A percentile compares a stretch with the other conserved stretches of the same genome.
Evolutionary conservation across 2,329 filamentous ascomycete species (phyloP).

Genomic region (Xylaria sp.): DNA sequence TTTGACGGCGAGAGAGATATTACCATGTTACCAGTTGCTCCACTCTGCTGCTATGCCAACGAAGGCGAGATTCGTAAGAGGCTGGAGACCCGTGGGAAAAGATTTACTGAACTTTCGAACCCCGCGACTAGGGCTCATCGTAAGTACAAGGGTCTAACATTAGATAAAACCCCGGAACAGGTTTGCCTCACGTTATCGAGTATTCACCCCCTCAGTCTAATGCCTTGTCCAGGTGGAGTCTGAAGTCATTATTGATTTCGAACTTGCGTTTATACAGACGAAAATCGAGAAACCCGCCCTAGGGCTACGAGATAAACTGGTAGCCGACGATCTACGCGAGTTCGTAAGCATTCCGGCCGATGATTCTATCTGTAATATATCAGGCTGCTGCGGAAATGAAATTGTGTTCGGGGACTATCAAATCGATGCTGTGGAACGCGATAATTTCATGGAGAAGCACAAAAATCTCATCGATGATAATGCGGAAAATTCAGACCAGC

Average conservation of each 20-base stretch:
- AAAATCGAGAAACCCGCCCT: background rate
- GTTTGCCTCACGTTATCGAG: background rate
- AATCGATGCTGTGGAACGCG: background rate
- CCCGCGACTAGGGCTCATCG: background rate
- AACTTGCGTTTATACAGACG: background rate
- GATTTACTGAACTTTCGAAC: background rate
- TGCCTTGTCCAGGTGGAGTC: background rate
- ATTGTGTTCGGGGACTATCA: background rate
- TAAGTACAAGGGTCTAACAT: background rate
- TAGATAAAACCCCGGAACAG: background rate
- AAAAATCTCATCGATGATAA: background rate
- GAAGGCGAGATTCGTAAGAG: background rate
- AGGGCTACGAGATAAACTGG: background rate
- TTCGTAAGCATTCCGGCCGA: background rate
- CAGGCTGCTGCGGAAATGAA: background rate
- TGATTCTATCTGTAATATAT: background rate
- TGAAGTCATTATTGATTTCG: background rate
- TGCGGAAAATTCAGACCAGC: background rate
- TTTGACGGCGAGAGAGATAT: constrained; percentile 3
- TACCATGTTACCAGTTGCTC: background rate
- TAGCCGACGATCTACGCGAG: background rate
- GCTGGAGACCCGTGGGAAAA: background rate
- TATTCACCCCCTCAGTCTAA: background rate
- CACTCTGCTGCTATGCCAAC: background rate
- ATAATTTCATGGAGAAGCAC: background rate